phyloP scores from a whole-genome alignment of 2,329 filamentous ascomycete species.

The Arthrobotrys entomopaga region DNA sequence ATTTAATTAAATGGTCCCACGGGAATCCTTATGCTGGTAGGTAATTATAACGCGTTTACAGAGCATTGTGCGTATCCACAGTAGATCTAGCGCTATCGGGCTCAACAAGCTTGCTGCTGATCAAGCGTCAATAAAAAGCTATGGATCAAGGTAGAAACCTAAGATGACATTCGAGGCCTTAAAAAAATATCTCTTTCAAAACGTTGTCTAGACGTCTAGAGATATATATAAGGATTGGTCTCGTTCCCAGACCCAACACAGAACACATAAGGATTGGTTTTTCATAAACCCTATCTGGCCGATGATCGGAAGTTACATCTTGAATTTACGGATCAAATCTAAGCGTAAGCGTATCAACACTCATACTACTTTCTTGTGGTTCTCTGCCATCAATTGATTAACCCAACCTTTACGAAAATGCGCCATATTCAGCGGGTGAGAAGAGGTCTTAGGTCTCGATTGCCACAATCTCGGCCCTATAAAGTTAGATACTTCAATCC shows the following conservation, averaged over 20 bases:
- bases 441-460: conserved; percentile 30
- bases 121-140: too few species aligned
- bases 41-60: too few species aligned
- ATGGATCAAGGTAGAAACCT: conserved; percentile 11
- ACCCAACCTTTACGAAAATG: conserved; percentile 28
- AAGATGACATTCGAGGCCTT: conserved; percentile 15
- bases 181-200: conserved; percentile 9
- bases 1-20: too few species aligned
- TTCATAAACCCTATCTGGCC: conserved; percentile 20
- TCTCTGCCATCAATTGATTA: conserved; percentile 19
- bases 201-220: too few species aligned
- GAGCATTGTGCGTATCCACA: too few species aligned
- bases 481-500: conserved; percentile 19
- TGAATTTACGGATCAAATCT: conserved; percentile 23
- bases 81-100: conserved; percentile 5
- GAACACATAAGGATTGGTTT: conserved; percentile 15
- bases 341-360: neutral
- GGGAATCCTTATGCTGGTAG: too few species aligned
- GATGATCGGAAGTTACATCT: conserved; percentile 23
- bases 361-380: conserved; percentile 16
- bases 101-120: too few species aligned
- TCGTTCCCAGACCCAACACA: neutral
- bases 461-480: conserved; percentile 20
- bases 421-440: conserved; percentile 31
- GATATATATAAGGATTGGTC: neutral